A percentile compares a stretch with the other conserved stretches of the same genome.
Evolutionary conservation across 257 asterid genomes (phyloP).

Genomic region (Solanum sejunctum): DNA sequence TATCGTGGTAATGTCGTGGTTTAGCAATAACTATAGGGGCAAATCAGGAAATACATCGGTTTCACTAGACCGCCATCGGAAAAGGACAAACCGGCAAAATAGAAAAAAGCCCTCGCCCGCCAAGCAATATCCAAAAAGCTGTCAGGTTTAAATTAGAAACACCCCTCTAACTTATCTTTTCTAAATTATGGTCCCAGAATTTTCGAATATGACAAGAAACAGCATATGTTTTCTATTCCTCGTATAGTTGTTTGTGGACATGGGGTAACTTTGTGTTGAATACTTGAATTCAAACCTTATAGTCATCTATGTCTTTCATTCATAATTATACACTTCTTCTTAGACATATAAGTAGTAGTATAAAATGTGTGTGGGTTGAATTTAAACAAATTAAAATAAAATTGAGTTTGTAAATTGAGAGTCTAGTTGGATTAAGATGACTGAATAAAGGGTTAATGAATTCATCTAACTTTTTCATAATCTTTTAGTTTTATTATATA

Average conservation of each 20-base stretch:
- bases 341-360: neutral
- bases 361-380: neutral
- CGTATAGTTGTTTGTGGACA: neutral
- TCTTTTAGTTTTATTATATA: neutral
- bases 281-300: neutral
- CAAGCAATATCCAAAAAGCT: neutral
- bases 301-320: neutral
- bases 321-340: neutral
- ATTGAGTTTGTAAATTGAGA: neutral
- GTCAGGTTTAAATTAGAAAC: neutral
- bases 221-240: neutral
- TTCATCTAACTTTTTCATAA: neutral
- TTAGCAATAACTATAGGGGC: neutral
- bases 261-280: neutral
- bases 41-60: neutral
- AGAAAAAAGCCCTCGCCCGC: neutral
- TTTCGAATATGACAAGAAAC: neutral
- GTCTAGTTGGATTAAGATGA: neutral
- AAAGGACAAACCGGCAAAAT: neutral
- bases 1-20: neutral
- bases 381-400: neutral
- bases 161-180: neutral
- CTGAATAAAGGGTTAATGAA: neutral
- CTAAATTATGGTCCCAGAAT: neutral
- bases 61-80: neutral